Evolutionary conservation across 1,284 basidiomycete species (phyloP).

Genomic region (Sporisorium sorghi): DNA sequence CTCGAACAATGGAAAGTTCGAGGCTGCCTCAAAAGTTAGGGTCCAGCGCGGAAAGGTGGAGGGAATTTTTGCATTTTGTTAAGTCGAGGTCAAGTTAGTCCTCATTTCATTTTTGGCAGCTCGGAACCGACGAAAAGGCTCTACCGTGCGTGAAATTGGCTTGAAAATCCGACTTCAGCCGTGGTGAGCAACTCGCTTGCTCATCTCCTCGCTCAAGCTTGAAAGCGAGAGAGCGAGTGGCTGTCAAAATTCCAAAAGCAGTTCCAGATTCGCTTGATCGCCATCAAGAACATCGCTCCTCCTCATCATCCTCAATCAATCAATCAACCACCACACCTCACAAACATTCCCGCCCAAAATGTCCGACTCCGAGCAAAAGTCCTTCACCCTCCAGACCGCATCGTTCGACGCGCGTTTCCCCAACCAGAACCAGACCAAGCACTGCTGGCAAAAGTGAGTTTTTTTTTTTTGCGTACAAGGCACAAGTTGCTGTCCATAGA

Average conservation of each 20-base stretch:
- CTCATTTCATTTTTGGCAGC: not conserved
- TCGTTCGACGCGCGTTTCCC: conserved; percentile 68
- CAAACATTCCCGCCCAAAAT: conserved; percentile 18
- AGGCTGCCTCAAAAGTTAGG: conserved; percentile 4
- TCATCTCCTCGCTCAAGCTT: too few relatives aligned
- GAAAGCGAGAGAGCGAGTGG: not conserved
- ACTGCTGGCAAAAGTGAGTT: conserved; percentile 69
- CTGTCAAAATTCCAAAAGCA: conserved; percentile 20
- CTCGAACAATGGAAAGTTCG: conserved; percentile 8
- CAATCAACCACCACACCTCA: not conserved
- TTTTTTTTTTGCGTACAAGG: too few relatives aligned
- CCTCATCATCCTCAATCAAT: conserved; percentile 16
- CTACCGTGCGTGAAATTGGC: conserved; percentile 28
- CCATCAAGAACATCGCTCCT: conserved; percentile 13
- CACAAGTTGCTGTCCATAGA: not conserved
- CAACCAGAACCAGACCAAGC: conserved; percentile 70
- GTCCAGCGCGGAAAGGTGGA: conserved; percentile 17
- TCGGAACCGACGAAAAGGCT: conserved; percentile 25
- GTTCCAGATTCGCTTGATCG: conserved; percentile 5
- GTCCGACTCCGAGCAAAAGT: conserved; percentile 52
- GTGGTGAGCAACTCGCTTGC: too few relatives aligned
- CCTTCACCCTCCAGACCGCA: conserved; percentile 67
- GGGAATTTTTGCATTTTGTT: not conserved
- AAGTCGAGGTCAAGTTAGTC: not conserved
- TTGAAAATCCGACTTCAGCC: conserved; percentile 33